Evolutionary conservation across 345 rosid species (phyloP).

Genomic region (Salix caprea): DNA sequence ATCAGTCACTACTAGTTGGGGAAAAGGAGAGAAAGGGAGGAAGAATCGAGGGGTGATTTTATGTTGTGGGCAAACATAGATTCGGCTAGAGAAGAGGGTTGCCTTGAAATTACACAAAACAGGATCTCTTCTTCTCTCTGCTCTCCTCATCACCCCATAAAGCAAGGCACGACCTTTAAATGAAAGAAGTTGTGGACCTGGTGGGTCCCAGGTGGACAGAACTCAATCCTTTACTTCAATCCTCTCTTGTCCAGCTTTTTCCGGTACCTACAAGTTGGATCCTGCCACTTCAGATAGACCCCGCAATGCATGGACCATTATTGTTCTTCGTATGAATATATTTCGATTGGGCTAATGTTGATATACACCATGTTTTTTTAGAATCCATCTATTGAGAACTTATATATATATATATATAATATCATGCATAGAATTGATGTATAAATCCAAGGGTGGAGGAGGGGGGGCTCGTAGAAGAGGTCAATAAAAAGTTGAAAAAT

Average conservation of each 20-base stretch:
- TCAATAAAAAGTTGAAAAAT: too few relatives aligned
- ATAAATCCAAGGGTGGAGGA: too few relatives aligned
- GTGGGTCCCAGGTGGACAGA: constrained; percentile 34
- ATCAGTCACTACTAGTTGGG: not conserved
- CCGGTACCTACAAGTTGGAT: constrained; percentile 10
- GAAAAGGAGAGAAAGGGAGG: constrained; percentile 1
- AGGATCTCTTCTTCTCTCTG: not conserved
- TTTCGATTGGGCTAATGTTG: too few relatives aligned
- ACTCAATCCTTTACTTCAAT: not conserved
- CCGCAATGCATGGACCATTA: not conserved
- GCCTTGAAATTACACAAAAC: constrained; percentile 24
- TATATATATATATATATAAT: too few relatives aligned
- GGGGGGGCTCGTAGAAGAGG: too few relatives aligned
- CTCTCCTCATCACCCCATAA: constrained; percentile 1
- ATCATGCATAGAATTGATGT: too few relatives aligned
- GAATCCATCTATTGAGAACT: too few relatives aligned
- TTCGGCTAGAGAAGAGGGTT: constrained; percentile 24
- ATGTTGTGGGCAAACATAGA: constrained; percentile 18
- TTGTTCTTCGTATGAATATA: too few relatives aligned
- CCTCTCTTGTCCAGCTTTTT: not conserved
- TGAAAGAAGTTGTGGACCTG: not conserved
- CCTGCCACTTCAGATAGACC: not conserved
- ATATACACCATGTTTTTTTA: too few relatives aligned
- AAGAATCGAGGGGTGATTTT: constrained; percentile 8
- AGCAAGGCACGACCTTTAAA: not conserved